Evolutionary conservation across 225 moss, liverwort and hornwort genomes (phyloP), one percentile per base, ranked within the genome.

Genomic region (Pseudoscleropodium purum): DNA sequence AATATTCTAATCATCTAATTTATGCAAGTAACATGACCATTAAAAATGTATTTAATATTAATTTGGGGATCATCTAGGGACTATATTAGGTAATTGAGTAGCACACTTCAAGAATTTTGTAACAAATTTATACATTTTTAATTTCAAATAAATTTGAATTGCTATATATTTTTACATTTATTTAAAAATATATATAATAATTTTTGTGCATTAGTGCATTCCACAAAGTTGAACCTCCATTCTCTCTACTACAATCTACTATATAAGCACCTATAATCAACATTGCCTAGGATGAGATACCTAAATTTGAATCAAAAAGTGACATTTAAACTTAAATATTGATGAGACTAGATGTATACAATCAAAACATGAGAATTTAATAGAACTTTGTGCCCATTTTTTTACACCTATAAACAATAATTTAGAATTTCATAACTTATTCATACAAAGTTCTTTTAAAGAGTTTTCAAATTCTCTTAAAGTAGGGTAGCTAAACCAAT

Each of bases 191-290:
- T 26, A 57, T 2, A n/a, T 16, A n/a, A 57, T n/a, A 17, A 27
- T 27, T 59, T 25, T 26, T 39, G 26, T 17, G 4, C 11, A 15
- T 36, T 24, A 77, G 8, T 23, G 31, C 36, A 52, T 36, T 54
- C 34, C 2, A 26, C 0, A 57, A 57, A 26, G 0, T 10, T n/a
- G 59, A 1, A 60, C 29, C 27, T 39, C 11, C 18, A 39, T 59
- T 39, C 0, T 59, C 2, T 18, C 10, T 0, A 39, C 1, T 80
- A 1, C 11, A 59, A 80, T n/a, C 0, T 27, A 18, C 16, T 0
- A 2, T 37, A n/a, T 36, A 36, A 15, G 3, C 9, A 15, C 15
- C 2, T 52, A 5, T 10, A 79, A 27, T 59, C 7, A 27, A n/a
- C 57, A 79, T 0, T 36, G 1, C 0, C 6, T 57, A 27, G 10